Evolutionary conservation across 2,329 filamentous ascomycete species (phyloP).

Genomic region (Colletotrichum cuscutae): DNA sequence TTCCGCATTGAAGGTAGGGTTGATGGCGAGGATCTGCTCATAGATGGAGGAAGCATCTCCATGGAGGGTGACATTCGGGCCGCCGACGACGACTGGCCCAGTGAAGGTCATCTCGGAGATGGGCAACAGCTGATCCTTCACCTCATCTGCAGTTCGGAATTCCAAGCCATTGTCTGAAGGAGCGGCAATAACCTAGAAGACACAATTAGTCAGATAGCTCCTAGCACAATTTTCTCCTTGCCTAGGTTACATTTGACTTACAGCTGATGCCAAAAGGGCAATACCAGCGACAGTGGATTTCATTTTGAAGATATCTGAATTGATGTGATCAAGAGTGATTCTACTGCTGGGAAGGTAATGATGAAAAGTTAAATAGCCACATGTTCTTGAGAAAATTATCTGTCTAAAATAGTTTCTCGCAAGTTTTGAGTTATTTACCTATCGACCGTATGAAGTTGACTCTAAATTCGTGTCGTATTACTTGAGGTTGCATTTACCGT

Average conservation of each 20-base stretch:
- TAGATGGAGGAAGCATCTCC: constrained; percentile 21
- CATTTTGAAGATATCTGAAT: not conserved
- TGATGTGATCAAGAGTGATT: not conserved
- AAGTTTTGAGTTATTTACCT: not conserved
- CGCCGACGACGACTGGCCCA: constrained; percentile 9
- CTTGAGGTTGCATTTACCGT: not conserved
- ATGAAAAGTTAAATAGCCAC: not conserved
- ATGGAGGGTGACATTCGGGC: constrained; percentile 16
- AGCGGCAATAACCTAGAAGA: not conserved
- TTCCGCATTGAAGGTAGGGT: constrained; percentile 3
- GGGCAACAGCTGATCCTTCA: not conserved
- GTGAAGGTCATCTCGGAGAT: constrained; percentile 12
- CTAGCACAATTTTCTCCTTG: no score
- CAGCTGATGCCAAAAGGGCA: constrained; percentile 7
- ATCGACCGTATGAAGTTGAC: no score
- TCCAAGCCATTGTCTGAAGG: not conserved
- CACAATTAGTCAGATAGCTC: not conserved
- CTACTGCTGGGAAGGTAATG: not conserved
- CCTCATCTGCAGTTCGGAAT: constrained; percentile 5
- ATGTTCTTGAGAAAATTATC: no score
- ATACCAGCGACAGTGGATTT: not conserved
- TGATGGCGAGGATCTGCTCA: constrained; percentile 13
- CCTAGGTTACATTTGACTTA: not conserved
- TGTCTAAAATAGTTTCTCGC: not conserved
- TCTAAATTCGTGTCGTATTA: no score